Evolutionary conservation across 148 eudicot species (phyloP).

Genomic region (Chenopodium berlandieri): DNA sequence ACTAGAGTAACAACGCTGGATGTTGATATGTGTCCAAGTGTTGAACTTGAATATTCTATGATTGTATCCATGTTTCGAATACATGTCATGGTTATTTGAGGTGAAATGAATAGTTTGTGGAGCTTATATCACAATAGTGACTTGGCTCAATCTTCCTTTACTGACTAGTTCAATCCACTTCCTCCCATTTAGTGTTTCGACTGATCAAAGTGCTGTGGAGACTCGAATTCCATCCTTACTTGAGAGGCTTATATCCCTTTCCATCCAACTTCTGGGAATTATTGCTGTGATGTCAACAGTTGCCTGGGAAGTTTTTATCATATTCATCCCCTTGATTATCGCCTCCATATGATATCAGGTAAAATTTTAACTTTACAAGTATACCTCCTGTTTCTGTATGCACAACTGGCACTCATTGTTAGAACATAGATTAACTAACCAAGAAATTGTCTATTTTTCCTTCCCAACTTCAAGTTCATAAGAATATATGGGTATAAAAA

Average conservation of each 20-base stretch:
- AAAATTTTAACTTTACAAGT: neutral
- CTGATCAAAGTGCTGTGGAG: constrained; percentile 20
- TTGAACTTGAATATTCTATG: too few relatives aligned
- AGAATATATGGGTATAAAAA: too few relatives aligned
- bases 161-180: neutral
- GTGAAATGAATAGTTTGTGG: too few relatives aligned
- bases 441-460: too few relatives aligned
- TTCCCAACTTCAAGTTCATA: too few relatives aligned
- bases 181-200: constrained; percentile 10
- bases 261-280: constrained; percentile 7
- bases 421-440: too few relatives aligned
- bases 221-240: neutral
- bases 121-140: too few relatives aligned
- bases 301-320: constrained; percentile 19
- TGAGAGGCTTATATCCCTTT: neutral
- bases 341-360: constrained; percentile 24
- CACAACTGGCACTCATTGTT: too few relatives aligned
- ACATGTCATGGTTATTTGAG: too few relatives aligned
- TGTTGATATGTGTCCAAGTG: too few relatives aligned
- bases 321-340: constrained; percentile 20
- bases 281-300: constrained; percentile 15
- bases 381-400: neutral
- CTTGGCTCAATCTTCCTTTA: neutral
- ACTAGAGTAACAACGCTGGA: too few relatives aligned
- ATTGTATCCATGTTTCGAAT: too few relatives aligned